A percentile compares a stretch with the other conserved stretches of the same genome.
phyloP scores from a whole-genome alignment of 2,329 filamentous ascomycete genomes.

The Cadophora malorum region DNA sequence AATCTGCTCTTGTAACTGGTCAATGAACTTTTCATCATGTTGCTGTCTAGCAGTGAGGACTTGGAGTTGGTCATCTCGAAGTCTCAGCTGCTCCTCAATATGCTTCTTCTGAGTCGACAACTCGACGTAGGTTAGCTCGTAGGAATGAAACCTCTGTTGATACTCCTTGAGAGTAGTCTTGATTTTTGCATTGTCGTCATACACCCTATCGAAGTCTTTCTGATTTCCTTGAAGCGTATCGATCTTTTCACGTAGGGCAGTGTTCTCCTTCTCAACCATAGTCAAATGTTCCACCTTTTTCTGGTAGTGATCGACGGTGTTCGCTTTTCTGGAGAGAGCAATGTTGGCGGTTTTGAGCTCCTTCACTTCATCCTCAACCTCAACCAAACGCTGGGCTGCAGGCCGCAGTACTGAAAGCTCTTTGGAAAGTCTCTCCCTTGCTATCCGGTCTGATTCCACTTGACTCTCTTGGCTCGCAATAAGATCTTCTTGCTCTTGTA shows the following conservation, averaged over 20 bases:
- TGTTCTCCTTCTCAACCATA: constrained; percentile 61
- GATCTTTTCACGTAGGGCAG: constrained; percentile 60
- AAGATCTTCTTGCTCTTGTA: constrained; percentile 72
- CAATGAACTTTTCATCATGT: constrained; percentile 53
- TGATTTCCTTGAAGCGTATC: constrained; percentile 58
- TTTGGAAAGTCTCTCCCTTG: constrained; percentile 52
- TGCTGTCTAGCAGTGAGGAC: constrained; percentile 49
- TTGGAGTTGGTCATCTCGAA: constrained; percentile 37
- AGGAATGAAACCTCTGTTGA: constrained; percentile 46
- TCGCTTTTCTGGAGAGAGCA: constrained; percentile 66
- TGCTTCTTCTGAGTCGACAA: constrained; percentile 52
- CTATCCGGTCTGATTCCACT: constrained; percentile 58
- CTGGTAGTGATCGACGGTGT: constrained; percentile 66
- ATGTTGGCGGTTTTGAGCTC: constrained; percentile 65
- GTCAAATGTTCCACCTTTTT: constrained; percentile 66
- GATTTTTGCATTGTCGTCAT: constrained; percentile 40
- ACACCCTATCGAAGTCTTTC: constrained; percentile 44
- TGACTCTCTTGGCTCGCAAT: constrained; percentile 75
- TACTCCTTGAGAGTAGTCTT: constrained; percentile 49
- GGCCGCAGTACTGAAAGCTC: constrained; percentile 56
- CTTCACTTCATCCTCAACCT: constrained; percentile 63
- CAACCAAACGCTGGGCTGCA: constrained; percentile 55
- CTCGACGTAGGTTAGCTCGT: constrained; percentile 44
- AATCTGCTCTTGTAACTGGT: constrained; percentile 64
- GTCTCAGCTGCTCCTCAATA: constrained; percentile 52